Base-by-base conservation (phyloP, 108 stramenopile species). In the Parmales sp. region DNA sequence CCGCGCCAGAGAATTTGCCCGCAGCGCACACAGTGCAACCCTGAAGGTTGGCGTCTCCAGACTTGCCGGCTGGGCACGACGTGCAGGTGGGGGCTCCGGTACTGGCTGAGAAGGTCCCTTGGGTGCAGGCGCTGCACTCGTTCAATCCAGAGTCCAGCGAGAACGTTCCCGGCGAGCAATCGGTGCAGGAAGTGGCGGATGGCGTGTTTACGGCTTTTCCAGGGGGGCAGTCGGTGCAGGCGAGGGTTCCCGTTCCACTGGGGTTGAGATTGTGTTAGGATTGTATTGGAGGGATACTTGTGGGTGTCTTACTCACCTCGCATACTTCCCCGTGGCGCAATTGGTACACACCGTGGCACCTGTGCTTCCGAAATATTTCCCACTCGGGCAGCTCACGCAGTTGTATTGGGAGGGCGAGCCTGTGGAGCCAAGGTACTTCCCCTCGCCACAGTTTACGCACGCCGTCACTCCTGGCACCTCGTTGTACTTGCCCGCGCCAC, bases 11-110 rank as follows among this genome's bases (percentile, higher is more conserved):
- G n/a, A n/a, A n/a, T n/a, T n/a, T n/a, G n/a, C n/a, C n/a, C n/a
- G n/a, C n/a, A n/a, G n/a, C n/a, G n/a, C n/a, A n/a, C n/a, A n/a
- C n/a, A n/a, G n/a, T n/a, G n/a, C n/a, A n/a, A n/a, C n/a, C n/a
- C n/a, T n/a, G n/a, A n/a, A n/a, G n/a, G n/a, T n/a, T n/a, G n/a
- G n/a, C n/a, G n/a, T n/a, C n/a, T n/a, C n/a, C n/a, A n/a, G n/a
- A n/a, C 54, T 60, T 60, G 29, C 54, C 54, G 26, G 54, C 54
- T 34, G 54, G 29, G 54, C 54, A 60, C 26, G 29, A 34, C 54
- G 31, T 34, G 20, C 54, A 60, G 29, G 26, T 28, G 2, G 31
- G 3, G n/a, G 54, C 54, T 34, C 54, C 29, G 20, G 13, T 34
- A 29, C 18, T 34, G 20, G 28, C 20, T 6, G 54, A 28, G 16